Evolutionary conservation across 441 rosid species (phyloP), one percentile per base, ranked within the genome.

Genomic region (Croton setiger): DNA sequence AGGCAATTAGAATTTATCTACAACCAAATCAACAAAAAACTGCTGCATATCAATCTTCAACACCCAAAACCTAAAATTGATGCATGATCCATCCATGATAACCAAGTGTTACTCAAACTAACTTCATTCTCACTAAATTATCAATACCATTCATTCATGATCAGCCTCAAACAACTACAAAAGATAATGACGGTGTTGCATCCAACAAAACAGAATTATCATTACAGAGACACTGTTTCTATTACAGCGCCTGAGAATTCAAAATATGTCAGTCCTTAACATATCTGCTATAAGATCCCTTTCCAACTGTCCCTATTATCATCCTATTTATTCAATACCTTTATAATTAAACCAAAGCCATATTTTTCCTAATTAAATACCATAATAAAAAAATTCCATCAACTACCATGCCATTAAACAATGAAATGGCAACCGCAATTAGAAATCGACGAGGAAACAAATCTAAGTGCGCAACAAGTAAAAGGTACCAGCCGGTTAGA

Each of bases 401-500:
- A 55, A n/a, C 57, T 64, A 64, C 67, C 27, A 64, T 21, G 55
- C 21, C 57, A 64, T 49, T 10, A 64, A 13, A 64, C 4, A 48
- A 20, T 17, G 58, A 47, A 47, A 64, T 13, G 3, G 51, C 10
- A 62, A 63, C 37, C 27, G 4, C 37, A 49, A 33, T 35, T 33
- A n/a, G 10, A 52, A 33, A 52, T 11, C 23, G 11, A 65, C 52
- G 33, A 37, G 27, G 20, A 65, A 8, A 5, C 23, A 56, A 56
- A 56, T 56, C 18, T 56, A 27, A 27, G 36, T 14, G 15, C 14
- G 49, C 21, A 61, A 65, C 12, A 60, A 39, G 17, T 39, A 68
- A 56, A 45, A 54, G 14, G 17, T 80, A 94, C 98, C 96, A 88
- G 86, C 39, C 87, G 90, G 74, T 84, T 84, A 72, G 96, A 73